Evolutionary conservation across 306 rosid species (phyloP), one percentile per base, ranked within the genome.

Genomic region (Nissolia schottii): DNA sequence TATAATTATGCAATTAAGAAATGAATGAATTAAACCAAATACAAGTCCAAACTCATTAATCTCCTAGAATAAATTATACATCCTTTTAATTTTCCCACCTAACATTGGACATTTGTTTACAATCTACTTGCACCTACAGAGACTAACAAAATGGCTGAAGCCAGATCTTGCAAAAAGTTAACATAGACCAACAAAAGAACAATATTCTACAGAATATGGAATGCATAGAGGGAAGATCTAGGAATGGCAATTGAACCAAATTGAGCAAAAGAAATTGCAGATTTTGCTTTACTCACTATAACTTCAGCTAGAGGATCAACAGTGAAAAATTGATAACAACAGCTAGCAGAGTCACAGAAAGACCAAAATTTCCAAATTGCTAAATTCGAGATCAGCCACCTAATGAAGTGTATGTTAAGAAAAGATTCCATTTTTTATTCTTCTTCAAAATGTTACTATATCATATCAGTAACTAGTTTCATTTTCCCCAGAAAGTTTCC

Each of bases 131-230:
- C 10, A 67, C 71, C 53, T 29, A 70, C 12, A 66, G 32, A n/a
- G 38, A 40, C 35, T 32, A 68, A 40, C 62, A 46, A 22, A 61
- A 61, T 53, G 43, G 59, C 19, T 57, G 40, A 71, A 66, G 43
- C 80, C 83, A 84, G 91, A 90, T 87, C 89, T 84, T 82, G 48
- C 40, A 60, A 31, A n/a, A 22, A 77, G 64, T 73, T 27, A 40
- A 49, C 45, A 80, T 34, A n/a, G 10, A 27, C 35, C 24, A 67
- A 27, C 1, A 54, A 60, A 41, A 28, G 20, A 61, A 8, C 60
- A 19, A 41, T 3, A 37, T 22, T 25, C 24, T 62, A 71, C 20
- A 75, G 5, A 37, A 67, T 11, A 10, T 18, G 57, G 16, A 22
- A 60, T 29, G 70, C 57, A 40, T 37, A 35, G 56, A 34, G 29